Conservation (phyloP, 179 eudicot species). For the Vitellaria paradoxa region DNA sequence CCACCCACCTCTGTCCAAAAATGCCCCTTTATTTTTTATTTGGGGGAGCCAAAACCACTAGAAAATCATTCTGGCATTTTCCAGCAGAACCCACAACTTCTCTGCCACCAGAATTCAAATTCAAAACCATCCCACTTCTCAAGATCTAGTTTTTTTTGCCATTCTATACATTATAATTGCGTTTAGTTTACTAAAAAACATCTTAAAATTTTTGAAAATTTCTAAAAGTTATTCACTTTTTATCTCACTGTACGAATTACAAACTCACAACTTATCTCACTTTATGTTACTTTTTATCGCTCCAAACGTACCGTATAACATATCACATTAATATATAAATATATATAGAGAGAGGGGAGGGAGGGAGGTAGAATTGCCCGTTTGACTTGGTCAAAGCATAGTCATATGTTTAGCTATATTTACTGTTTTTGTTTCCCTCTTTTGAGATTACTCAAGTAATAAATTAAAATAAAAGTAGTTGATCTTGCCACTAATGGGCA, state of each 20-base stretch:
- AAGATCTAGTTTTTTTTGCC: constrained; percentile 23
- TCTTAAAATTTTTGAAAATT: too few species aligned
- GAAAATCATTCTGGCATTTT: constrained; percentile 20
- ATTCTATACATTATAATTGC: too few species aligned
- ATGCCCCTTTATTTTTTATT: neutral
- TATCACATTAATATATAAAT: too few species aligned
- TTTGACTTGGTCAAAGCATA: constrained; percentile 34
- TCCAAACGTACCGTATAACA: too few species aligned
- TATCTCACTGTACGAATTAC: too few species aligned
- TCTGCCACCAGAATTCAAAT: constrained; percentile 25
- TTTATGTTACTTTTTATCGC: too few species aligned
- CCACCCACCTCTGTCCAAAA: constrained; percentile 10
- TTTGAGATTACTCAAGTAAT: neutral
- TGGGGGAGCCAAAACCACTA: constrained; percentile 7
- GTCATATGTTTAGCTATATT: neutral
- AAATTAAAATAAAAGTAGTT: neutral
- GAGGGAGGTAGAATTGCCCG: constrained; percentile 2
- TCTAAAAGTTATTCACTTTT: too few species aligned
- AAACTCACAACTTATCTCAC: too few species aligned
- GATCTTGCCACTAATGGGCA: constrained; percentile 1
- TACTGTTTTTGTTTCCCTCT: too few species aligned
- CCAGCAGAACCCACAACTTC: constrained; percentile 25
- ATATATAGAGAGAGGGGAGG: neutral
- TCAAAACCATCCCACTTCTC: constrained; percentile 35
- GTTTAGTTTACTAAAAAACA: too few species aligned